Conservation (phyloP, 768 basidiomycete species). For the Boletus rex-veris region DNA sequence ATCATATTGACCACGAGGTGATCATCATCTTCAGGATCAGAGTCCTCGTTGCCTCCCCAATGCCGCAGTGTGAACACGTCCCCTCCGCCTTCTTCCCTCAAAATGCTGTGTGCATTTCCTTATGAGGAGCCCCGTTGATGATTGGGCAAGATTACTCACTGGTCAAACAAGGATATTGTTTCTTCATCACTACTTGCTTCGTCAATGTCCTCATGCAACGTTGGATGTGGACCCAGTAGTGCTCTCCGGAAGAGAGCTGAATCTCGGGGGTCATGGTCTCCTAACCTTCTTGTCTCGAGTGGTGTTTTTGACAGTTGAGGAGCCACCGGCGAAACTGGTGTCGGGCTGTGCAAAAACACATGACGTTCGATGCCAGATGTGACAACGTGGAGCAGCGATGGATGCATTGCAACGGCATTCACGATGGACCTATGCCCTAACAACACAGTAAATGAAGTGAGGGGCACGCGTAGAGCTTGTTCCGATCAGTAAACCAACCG, state of each 20-base stretch:
- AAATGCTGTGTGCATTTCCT: slow-evolving; percentile 42
- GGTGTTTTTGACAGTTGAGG: slow-evolving; percentile 46
- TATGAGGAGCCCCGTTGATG: slow-evolving; percentile 5
- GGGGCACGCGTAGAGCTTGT: background rate
- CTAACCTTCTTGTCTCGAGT: slow-evolving; percentile 44
- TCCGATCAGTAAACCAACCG: slow-evolving; percentile 37
- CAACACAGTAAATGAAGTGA: slow-evolving; percentile 4
- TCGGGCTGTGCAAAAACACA: slow-evolving; percentile 67
- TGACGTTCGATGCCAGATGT: slow-evolving; percentile 74
- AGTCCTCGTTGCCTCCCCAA: slow-evolving; percentile 35
- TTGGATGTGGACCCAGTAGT: slow-evolving; percentile 26
- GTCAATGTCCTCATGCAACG: slow-evolving; percentile 26
- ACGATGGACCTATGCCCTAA: slow-evolving; percentile 75
- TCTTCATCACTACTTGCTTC: slow-evolving; percentile 41
- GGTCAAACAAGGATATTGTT: slow-evolving; percentile 68
- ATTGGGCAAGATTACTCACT: slow-evolving; percentile 43
- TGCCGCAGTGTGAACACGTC: slow-evolving; percentile 52
- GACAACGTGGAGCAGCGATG: slow-evolving; percentile 58
- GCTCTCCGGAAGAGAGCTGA: slow-evolving; percentile 38
- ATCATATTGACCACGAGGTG: slow-evolving; percentile 20
- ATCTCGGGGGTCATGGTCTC: slow-evolving; percentile 34
- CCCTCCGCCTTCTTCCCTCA: slow-evolving; percentile 52
- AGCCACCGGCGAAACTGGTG: slow-evolving; percentile 49
- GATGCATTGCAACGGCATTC: slow-evolving; percentile 72
- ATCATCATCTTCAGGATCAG: slow-evolving; percentile 24